Base-by-base conservation (phyloP, 2,329 filamentous ascomycete species). In the Pseudogymnoascus pannorum region DNA sequence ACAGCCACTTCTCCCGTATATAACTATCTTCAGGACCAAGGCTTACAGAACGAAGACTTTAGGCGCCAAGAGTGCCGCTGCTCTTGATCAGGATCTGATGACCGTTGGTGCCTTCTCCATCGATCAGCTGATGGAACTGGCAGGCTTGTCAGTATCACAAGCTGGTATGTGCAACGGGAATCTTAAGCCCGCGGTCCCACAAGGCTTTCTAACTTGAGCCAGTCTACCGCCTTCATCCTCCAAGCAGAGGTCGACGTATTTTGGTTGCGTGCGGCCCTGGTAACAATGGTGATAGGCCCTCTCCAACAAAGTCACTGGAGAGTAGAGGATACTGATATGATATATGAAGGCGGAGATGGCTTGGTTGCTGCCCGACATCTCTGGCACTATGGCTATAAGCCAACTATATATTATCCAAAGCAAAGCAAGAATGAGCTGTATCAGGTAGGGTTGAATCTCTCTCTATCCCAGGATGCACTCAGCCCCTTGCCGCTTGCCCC, bases 111-210 rank as follows among this genome's bases (percentile, higher is more conserved):
- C 89, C 7, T 99, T 96, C 76, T 96, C 91, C 9, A 83, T 99
- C 61, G 94, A 97, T 72, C 94, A 99, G 75, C 79, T 99, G 57
- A 97, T 99, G 94, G 94, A 97, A 73, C 78, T 99, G 6, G 94
- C 94, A 44, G 94, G 94, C 0, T 81, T 99, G 0, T 92, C 92
- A 1, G 92, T 97, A 24, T 93, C 93, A 11, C 92, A 97, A 79
- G 92, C 89, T 58, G 86, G 91, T 92, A 72, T 62, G 78, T 71
- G 35, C 42, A 26, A 22, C 54, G 20, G 16, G 24, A 20, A n/a
- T 31, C 22, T 40, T 59, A 58, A 22, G 18, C 26, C 8, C 8
- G 48, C 22, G 26, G 8, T 26, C 38, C 20, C 36, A 35, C 7
- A 44, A 24, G 42, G 14, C 51, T n/a, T 58, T 18, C 42, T 59